Percentiles rank a stretch among this genome's conserved stretches.
phyloP scores from a whole-genome alignment of 257 asterid species.

The Primulina eburnea region DNA sequence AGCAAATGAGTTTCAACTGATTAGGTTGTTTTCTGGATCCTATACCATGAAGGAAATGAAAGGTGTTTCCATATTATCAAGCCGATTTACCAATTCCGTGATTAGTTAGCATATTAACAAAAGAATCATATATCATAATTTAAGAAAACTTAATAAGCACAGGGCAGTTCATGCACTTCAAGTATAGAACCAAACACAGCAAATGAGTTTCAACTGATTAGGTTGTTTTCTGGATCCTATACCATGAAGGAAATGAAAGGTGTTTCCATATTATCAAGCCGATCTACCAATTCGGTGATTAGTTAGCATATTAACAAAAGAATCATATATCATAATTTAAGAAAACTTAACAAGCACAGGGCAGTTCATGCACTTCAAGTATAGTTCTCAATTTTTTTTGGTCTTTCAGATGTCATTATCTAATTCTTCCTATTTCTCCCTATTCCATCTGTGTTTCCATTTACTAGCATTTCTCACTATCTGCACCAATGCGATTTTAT shows the following conservation, averaged over 20 bases:
- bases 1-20: not conserved
- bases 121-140: constrained; percentile 23
- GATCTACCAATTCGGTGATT: not conserved
- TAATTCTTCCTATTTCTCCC: not conserved
- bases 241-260: not conserved
- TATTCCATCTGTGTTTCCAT: not conserved
- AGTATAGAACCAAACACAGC: too few species aligned
- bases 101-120: not conserved
- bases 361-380: not conserved
- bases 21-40: not conserved
- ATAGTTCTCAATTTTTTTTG: not conserved
- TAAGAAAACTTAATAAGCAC: not conserved
- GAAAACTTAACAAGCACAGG: not conserved
- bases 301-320: not conserved
- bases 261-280: not conserved
- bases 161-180: not conserved
- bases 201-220: too few species aligned
- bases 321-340: constrained; percentile 21
- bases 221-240: not conserved
- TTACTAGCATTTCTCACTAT: not conserved
- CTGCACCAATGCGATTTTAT: too few species aligned
- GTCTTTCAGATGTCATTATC: not conserved
- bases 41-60: not conserved
- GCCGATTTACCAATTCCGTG: not conserved
- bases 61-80: not conserved